Evolutionary conservation across 148 eudicot species (phyloP), one percentile per base, ranked within the genome.

Genomic region (Cornus kousa): DNA sequence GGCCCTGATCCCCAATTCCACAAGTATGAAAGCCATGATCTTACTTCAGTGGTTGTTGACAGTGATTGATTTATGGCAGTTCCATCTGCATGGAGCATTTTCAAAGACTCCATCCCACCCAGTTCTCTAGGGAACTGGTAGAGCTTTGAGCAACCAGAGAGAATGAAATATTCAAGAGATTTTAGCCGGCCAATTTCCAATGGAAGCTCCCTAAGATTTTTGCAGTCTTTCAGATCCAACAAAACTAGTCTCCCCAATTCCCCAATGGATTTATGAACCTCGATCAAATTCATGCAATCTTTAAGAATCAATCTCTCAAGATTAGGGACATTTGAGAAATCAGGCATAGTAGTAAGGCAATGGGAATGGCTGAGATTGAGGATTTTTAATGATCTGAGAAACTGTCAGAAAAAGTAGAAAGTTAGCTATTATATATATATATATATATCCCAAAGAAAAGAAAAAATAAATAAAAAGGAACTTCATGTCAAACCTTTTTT

Each of bases 221-320:
- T 71, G 57, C 71, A 68, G n/a, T 37, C 43, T 16, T 4, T 17
- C 0, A 33, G 39, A 33, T 68, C 32, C 20, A 33, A 14, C 8
- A 33, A 33, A 32, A 68, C 40, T 31, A 68, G 71, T 33, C 43
- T 33, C 8, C 13, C 43, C 32, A 33, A 32, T 13, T 32, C 20
- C n/a, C 46, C 43, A 13, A 68, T 68, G 7, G 71, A 68, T 31
- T 68, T 19, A 32, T 68, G 71, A 68, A 67, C 5, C 35, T 28
- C 69, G 19, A 74, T 62, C 62, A 80, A 66, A 57, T 11, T 60
- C 9, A 2, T 10, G 28, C 83, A 75, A 70, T 37, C n/a, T 19
- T 70, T 70, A 33, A 70, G 72, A 3, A 23, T 46, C 68, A 81
- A 35, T 7, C 19, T 65, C 35, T 81, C 77, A n/a, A 70, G 53